phyloP scores from a whole-genome alignment of 1,284 basidiomycete genomes.

The Irpex sp. region DNA sequence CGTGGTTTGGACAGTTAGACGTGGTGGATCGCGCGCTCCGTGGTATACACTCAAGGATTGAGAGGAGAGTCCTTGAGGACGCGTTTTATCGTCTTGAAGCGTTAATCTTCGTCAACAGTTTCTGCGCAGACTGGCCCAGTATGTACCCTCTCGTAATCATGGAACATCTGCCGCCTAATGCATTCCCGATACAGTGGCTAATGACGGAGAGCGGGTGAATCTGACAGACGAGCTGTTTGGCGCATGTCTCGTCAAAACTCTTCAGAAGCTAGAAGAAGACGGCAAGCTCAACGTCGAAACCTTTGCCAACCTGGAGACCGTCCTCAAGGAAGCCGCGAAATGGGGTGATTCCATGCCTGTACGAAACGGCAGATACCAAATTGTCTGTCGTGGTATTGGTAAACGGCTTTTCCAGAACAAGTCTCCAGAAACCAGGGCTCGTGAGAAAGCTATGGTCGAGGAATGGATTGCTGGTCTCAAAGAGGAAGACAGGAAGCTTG shows the following conservation, averaged over 20 bases:
- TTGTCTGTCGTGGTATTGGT: conserved; percentile 33
- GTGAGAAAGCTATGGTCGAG: conserved; percentile 26
- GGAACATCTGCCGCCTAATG: neutral
- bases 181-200: conserved; percentile 24
- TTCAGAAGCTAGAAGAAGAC: conserved; percentile 29
- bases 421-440: conserved; percentile 20
- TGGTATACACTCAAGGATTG: conserved; percentile 5
- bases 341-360: conserved; percentile 16
- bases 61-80: conserved; percentile 6
- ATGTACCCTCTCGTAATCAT: neutral
- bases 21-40: conserved; percentile 4
- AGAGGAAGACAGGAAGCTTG: conserved; percentile 18
- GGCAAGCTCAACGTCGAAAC: conserved; percentile 22
- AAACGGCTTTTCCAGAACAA: conserved; percentile 29
- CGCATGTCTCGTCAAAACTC: conserved; percentile 30
- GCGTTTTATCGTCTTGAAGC: conserved; percentile 9
- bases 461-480: conserved; percentile 25
- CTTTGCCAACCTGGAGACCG: conserved; percentile 32
- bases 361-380: conserved; percentile 23
- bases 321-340: conserved; percentile 25
- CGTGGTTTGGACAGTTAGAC: conserved; percentile 9
- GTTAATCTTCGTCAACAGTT: neutral
- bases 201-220: conserved; percentile 31
- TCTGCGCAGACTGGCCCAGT: conserved; percentile 1
- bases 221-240: conserved; percentile 34